Conservation (phyloP, 371 early-diverging fungal species). For the Circinella minor region DNA sequence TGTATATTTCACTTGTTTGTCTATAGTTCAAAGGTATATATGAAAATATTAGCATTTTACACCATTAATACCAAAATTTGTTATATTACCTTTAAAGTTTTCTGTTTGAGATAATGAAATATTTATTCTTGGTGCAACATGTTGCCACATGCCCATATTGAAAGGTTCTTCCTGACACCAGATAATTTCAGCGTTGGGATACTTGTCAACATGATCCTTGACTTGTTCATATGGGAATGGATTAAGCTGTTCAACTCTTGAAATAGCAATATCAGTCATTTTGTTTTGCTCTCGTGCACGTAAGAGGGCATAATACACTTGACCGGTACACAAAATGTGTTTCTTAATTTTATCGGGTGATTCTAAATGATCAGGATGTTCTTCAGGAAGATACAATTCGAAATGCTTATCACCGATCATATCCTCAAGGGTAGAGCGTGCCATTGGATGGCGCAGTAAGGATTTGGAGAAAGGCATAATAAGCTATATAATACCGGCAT, state of each 20-base stretch:
- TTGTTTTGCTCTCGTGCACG: slow-evolving; percentile 89
- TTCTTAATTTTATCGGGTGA: slow-evolving; percentile 82
- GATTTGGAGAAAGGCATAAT: slow-evolving; percentile 91
- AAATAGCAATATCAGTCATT: slow-evolving; percentile 85
- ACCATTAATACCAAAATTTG: neutral
- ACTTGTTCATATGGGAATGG: slow-evolving; percentile 97
- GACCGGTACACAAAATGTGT: slow-evolving; percentile 93
- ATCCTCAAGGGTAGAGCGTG: slow-evolving; percentile 82
- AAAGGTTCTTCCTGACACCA: slow-evolving; percentile 97
- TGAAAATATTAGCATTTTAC: neutral
- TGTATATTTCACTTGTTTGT: slow-evolving; percentile 77
- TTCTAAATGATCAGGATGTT: slow-evolving; percentile 76
- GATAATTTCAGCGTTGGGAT: slow-evolving; percentile 87
- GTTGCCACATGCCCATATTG: slow-evolving; percentile 93
- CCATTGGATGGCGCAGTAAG: slow-evolving; percentile 93
- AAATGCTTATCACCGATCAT: slow-evolving; percentile 85
- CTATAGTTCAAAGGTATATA: neutral
- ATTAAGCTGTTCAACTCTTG: slow-evolving; percentile 91
- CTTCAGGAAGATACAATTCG: slow-evolving; percentile 91
- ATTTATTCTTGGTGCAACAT: slow-evolving; percentile 86
- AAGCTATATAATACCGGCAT: slow-evolving; percentile 5
- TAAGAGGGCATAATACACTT: slow-evolving; percentile 93
- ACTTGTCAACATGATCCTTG: slow-evolving; percentile 85
- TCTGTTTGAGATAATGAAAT: slow-evolving; percentile 78
- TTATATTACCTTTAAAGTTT: slow-evolving; percentile 44